Evolutionary conservation across 164 flowering plant species (phyloP).

Genomic region (Platanus orientalis): DNA sequence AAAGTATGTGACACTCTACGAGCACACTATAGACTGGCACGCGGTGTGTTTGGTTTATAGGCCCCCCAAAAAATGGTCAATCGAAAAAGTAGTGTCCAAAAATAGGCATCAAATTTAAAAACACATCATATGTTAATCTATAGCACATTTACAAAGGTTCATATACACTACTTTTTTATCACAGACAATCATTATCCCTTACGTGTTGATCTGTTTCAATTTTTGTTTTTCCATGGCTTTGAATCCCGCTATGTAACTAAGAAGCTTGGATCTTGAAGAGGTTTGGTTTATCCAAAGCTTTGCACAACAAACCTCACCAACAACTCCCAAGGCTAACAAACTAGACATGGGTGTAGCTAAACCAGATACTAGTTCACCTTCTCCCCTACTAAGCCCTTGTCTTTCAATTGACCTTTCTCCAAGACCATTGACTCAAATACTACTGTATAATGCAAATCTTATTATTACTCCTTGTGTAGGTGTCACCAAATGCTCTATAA

Average conservation of each 20-base stretch:
- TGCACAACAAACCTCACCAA: slow-evolving; percentile 52
- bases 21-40: too few relatives aligned
- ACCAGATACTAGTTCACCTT: slow-evolving; percentile 57
- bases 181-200: too few relatives aligned
- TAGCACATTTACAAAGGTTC: too few relatives aligned
- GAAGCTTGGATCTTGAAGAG: slow-evolving; percentile 32
- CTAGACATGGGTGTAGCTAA: slow-evolving; percentile 42
- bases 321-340: slow-evolving; percentile 60
- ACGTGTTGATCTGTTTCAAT: slow-evolving; percentile 5
- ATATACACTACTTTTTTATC: too few relatives aligned
- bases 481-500: neutral
- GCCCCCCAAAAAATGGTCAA: too few relatives aligned
- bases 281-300: slow-evolving; percentile 56
- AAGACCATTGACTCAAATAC: slow-evolving; percentile 56
- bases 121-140: too few relatives aligned
- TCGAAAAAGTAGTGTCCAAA: too few relatives aligned
- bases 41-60: too few relatives aligned
- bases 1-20: too few relatives aligned
- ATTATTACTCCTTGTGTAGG: slow-evolving; percentile 64
- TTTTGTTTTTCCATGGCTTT: neutral
- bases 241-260: slow-evolving; percentile 14
- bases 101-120: too few relatives aligned
- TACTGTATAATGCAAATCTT: slow-evolving; percentile 44
- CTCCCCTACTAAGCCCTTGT: slow-evolving; percentile 43
- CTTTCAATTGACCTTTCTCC: slow-evolving; percentile 68